A percentile compares a stretch with the other conserved stretches of the same genome.
These are phyloP conservation scores for Paraphoma sp. DNA, from an alignment of 2,329 filamentous ascomycete species.

Conservation along the genomic window DNA sequence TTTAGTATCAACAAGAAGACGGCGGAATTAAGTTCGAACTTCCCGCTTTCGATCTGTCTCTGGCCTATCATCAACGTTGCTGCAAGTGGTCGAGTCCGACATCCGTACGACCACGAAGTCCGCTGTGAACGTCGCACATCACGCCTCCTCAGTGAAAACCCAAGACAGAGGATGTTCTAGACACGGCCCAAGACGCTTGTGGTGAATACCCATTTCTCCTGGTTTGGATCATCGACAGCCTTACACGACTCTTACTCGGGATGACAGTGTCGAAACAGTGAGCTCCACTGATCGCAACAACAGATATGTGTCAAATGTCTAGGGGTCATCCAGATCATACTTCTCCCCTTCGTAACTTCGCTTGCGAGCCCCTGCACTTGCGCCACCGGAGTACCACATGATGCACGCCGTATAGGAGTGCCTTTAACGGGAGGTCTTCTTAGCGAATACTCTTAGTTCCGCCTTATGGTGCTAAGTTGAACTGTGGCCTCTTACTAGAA, in stretches of 20 bases:
- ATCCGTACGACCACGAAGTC: neutral
- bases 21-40: neutral
- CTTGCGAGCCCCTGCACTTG: neutral
- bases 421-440: neutral
- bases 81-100: neutral
- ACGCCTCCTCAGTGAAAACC: neutral
- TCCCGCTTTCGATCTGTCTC: neutral
- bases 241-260: too few relatives aligned
- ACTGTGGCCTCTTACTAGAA: neutral
- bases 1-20: neutral
- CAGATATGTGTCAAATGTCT: too few relatives aligned
- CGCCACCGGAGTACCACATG: neutral
- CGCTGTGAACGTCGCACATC: neutral
- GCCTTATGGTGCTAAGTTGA: neutral
- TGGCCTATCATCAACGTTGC: too few relatives aligned
- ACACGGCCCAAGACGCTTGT: neutral
- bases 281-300: too few relatives aligned
- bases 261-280: too few relatives aligned
- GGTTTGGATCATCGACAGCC: too few relatives aligned
- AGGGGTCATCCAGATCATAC: too few relatives aligned
- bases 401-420: neutral
- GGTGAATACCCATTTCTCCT: neutral
- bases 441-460: neutral
- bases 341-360: too few relatives aligned
- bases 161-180: neutral